Evolutionary conservation across 2,329 filamentous ascomycete species (phyloP), one percentile per base, ranked within the genome.

Genomic region (Xylaria hypoxylon): DNA sequence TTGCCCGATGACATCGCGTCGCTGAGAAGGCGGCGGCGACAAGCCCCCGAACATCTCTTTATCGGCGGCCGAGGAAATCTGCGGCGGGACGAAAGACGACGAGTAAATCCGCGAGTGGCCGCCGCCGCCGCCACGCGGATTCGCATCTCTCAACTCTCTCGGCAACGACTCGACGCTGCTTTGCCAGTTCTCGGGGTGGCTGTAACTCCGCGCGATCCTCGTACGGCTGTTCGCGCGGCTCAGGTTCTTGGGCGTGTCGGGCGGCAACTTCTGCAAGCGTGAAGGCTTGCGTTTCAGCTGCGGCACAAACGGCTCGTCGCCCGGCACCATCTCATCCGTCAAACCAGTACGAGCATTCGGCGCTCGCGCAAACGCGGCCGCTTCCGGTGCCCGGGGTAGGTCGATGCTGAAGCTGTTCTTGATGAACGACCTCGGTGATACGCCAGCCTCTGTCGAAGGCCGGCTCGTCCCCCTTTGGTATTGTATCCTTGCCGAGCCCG

Each of bases 331-430:
- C 71, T 89, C 86, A 68, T 90, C 88, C 2, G 88, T 90, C 5
- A 90, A 81, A 17, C 88, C 88, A 1, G 82, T 83, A 22, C 88
- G 81, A n/a, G 88, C 82, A 71, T 90, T 90, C 13, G 88, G 88
- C 6, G 88, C 88, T 53, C 84, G 81, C 13, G 87, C 87, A 31
- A 88, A 79, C 10, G 88, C 83, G 0, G 86, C 83, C 2, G 84
- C 80, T 26, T 80, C 77, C 1, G 84, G 84, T 7, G 82, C 68
- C 53, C 75, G 75, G 28, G 78, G 79, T 44, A 81, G 56, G 44
- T 85, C 84, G 53, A 84, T 73, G 72, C 82, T 84, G 62, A 78
- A 78, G 71, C 81, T 81, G 67, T 78, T 73, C 31, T 75, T 69
- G 31, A 77, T 79, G 53, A 80, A 76, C 11, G 76, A 78, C 35